Conservation (phyloP, 345 rosid species). For the Camelina neglecta region DNA sequence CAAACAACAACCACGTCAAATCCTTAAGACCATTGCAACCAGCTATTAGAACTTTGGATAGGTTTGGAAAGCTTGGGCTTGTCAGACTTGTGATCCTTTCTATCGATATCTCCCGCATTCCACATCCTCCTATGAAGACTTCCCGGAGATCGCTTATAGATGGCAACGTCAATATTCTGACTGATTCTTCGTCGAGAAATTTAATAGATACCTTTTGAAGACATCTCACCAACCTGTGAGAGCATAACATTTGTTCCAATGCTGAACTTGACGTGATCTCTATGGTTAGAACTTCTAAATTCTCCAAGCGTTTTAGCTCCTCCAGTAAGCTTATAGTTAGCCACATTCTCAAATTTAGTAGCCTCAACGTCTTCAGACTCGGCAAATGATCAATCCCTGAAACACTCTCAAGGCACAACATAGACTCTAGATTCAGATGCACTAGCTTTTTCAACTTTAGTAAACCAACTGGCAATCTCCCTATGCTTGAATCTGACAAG, state of each 20-base stretch:
- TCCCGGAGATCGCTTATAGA: conserved; percentile 3
- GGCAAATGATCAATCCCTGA: conserved; percentile 8
- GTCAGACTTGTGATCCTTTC: conserved; percentile 16
- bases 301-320: conserved; percentile 22
- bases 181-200: background rate
- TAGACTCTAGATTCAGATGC: conserved; percentile 25
- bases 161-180: background rate
- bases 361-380: conserved; percentile 12
- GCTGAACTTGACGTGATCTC: background rate
- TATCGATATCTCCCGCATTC: background rate
- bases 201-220: conserved; percentile 17
- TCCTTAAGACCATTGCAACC: conserved; percentile 25
- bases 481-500: conserved; percentile 21
- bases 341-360: background rate
- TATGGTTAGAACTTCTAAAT: conserved; percentile 8
- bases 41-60: background rate
- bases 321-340: background rate
- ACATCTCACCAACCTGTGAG: conserved; percentile 16
- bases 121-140: background rate
- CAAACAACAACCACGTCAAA: conserved; percentile 39
- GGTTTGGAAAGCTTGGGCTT: conserved; percentile 1
- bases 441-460: conserved; percentile 16
- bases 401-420: conserved; percentile 14
- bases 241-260: background rate
- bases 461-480: conserved; percentile 26